Base-by-base conservation (phyloP, 2,329 filamentous ascomycete genomes). In the Exophiala aquamarina region DNA sequence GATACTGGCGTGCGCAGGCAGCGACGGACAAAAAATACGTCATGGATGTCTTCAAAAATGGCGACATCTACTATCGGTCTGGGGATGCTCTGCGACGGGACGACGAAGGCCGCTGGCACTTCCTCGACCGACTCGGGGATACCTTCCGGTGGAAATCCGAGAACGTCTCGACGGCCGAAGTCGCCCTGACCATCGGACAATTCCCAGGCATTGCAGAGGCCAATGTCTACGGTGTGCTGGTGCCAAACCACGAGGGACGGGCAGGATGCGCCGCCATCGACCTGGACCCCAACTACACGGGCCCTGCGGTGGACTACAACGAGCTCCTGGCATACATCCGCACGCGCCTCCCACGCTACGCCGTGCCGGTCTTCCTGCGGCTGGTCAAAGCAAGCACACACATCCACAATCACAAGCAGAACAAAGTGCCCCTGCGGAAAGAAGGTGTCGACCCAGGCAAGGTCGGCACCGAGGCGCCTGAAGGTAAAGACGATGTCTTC, bases 121-220 rank as follows among this genome's bases (percentile, higher is more conserved):
- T 95, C 70, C 81, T 83, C 47, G 90, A 95, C 54, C 68, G 76
- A 3, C 66, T 78, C 40, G 76, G 76, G 9, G 76, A 79, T 52
- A 78, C 76, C 0, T 79, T 74, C 61, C 65, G 76, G 8, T 79
- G 76, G 76, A 77, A 93, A 70, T 84, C 83, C 41, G 87, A 92
- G 66, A 92, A 92, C 59, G 86, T 92, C 1, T 89, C 86, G 3
- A 91, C 87, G 0, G 82, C 79, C 40, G 89, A 95, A 66, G 90
- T 95, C 14, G 79, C 84, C n/a, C 81, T 90, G 61, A 81, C 81
- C 0, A 67, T 95, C 0, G 84, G 87, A 11, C 68, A 73, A 1
- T 85, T 90, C 61, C 72, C 82, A 0, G 72, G 73, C 1, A 75
- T 95, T 11, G 71, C 77, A 23, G 89, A 95, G 69, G 86, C 87